Percentiles rank a stretch among this genome's conserved stretches.
Conservation (phyloP, 495 filamentous ascomycete species). For the Aspergillus ostianus region DNA sequence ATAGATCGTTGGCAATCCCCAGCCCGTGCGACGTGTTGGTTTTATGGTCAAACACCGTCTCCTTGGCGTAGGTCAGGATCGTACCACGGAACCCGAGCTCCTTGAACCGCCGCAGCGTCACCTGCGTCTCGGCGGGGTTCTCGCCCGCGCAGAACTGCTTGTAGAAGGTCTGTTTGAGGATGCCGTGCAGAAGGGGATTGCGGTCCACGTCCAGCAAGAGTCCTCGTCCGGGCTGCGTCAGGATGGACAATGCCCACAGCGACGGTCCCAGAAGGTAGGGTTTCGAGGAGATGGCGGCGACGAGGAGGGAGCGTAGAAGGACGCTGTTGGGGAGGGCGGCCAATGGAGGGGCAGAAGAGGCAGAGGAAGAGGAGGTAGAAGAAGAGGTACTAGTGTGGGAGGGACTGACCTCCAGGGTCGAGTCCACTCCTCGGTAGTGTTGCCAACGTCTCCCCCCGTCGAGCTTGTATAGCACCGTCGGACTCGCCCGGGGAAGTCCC, state of each 20-base stretch:
- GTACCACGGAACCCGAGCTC: conserved; percentile 43
- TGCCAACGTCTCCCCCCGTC: neutral
- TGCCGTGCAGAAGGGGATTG: conserved; percentile 37
- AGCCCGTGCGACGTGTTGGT: conserved; percentile 30
- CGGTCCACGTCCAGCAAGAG: conserved; percentile 40
- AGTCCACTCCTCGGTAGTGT: neutral
- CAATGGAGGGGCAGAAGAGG: conserved; percentile 45
- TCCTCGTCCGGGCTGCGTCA: conserved; percentile 37
- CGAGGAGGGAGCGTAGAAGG: conserved; percentile 72
- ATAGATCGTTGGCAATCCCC: conserved; percentile 20
- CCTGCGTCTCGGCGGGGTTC: conserved; percentile 31
- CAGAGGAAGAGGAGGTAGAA: neutral
- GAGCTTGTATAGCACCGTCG: too few relatives aligned
- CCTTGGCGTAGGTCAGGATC: conserved; percentile 48
- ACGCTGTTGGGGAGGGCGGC: conserved; percentile 65
- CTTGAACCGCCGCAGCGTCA: conserved; percentile 36
- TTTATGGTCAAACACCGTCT: conserved; percentile 40
- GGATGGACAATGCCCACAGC: conserved; percentile 58
- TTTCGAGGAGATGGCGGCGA: conserved; percentile 73
- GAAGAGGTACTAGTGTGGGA: neutral
- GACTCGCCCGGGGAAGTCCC: neutral
- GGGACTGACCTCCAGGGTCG: neutral
- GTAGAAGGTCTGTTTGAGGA: conserved; percentile 47
- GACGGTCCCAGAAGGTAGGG: conserved; percentile 63
- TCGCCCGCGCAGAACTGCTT: conserved; percentile 50